Evolutionary conservation across 306 rosid genomes (phyloP).

Genomic region (Boehmeria nivea): DNA sequence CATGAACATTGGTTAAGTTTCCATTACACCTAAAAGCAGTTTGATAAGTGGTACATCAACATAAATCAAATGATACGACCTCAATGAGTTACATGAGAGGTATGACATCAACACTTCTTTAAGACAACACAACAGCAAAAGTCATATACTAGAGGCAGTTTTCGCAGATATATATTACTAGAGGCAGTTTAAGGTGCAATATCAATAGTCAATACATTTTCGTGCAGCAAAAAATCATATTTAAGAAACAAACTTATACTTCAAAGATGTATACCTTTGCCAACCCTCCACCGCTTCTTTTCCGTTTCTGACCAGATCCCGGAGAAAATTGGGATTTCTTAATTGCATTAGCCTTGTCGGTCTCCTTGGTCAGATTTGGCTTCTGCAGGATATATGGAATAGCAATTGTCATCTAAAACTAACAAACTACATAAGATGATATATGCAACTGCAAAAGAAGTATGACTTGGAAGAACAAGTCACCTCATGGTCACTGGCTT

Average conservation of each 20-base stretch:
- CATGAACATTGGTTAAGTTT: too few species aligned
- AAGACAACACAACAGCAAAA: too few species aligned
- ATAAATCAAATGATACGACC: neutral
- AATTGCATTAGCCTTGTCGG: slow-evolving; percentile 35
- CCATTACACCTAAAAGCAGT: too few species aligned
- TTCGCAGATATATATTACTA: too few species aligned
- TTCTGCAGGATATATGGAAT: slow-evolving; percentile 47
- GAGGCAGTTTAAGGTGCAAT: too few species aligned
- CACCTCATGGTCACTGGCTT: slow-evolving; percentile 48
- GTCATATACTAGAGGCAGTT: too few species aligned
- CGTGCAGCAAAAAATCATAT: too few species aligned
- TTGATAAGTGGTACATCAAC: slow-evolving; percentile 1
- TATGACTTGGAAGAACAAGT: slow-evolving; percentile 9
- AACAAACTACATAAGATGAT: neutral
- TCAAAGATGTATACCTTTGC: slow-evolving; percentile 49
- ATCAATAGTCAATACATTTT: too few species aligned
- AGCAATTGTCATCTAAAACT: neutral
- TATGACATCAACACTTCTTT: too few species aligned
- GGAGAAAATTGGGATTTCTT: slow-evolving; percentile 41
- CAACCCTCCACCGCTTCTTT: slow-evolving; percentile 61
- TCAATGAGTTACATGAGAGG: neutral
- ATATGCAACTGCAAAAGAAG: neutral
- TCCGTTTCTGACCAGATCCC: slow-evolving; percentile 47
- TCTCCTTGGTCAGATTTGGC: slow-evolving; percentile 28
- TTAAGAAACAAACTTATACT: too few species aligned